Base-by-base conservation (phyloP, 192 early-diverging fungal genomes). In the Phlyctochytrium arcticum region DNA sequence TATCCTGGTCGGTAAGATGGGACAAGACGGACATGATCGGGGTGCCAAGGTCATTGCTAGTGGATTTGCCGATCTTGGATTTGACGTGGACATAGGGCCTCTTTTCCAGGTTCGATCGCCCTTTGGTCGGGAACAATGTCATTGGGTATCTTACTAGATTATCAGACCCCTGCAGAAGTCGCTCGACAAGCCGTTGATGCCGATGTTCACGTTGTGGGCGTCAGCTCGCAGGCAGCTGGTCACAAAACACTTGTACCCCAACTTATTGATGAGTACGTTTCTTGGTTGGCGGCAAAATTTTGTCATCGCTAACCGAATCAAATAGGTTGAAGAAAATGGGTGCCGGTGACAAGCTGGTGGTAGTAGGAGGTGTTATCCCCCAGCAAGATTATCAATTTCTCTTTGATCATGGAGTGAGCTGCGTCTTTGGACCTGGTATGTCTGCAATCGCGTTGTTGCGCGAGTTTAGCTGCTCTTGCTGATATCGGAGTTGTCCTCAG, bases 11-110 rank as follows among this genome's bases (percentile, higher is more conserved):
- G 92, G 89, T 53, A 94, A 94, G 77, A 92, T 92, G 90, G 92
- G 92, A 49, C 92, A 94, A 76, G 92, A 94, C 70, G 92, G 92
- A 26, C 92, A 94, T 59, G 92, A 94, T 67, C 86, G 92, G 56
- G 92, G 92, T n/a, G 92, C 92, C 50, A 94, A 94, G 79, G 92
- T 94, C 6, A 91, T 94, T 69, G 92, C 92, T 15, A 87, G 88
- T 10, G 92, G 90, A 3, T 94, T 92, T 59, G 90, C 91, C 9
- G 92, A 94, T 74, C 78, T 94, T 32, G 92, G 92, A 32, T 94
- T 92, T 62, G 92, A 94, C 76, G 92, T 94, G 21, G 92, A 94
- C 69, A 87, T 94, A 9, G 91, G 91, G 15, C 90, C 92, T 24
- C 68, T 94, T 36, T 94, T 94, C 84, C 87, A 77, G 60, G 69